Base-by-base conservation (phyloP, 257 asterid genomes). In the Salvia splendens region DNA sequence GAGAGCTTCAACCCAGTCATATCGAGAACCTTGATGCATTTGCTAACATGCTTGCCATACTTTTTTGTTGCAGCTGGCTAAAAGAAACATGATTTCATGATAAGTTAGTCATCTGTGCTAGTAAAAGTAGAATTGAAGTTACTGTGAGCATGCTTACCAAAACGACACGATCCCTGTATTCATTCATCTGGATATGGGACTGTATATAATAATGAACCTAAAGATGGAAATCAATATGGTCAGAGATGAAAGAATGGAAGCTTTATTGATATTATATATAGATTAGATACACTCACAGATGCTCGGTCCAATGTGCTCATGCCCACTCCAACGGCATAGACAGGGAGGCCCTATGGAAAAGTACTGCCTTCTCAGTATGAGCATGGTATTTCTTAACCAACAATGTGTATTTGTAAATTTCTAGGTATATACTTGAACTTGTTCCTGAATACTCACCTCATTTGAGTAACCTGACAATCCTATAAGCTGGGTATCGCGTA, bases 141-240 rank as follows among this genome's bases (percentile, higher is more conserved):
- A 64, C 63, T 32, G 36, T 16, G 58, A 59, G 62, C 43, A 69
- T 67, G 68, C 85, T 84, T 71, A 89, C 96, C 88, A 89, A 68
- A 72, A 89, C 33, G 56, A 86, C 88, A 24, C 95, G 92, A 69
- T 89, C 95, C 73, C 96, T 74, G 69, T 86, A 89, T 75, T 88
- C 95, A 43, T 88, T 88, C 60, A 88, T 81, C 86, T 88, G 93
- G 75, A 88, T 86, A 81, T 89, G 92, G 72, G 96, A 89, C 54
- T 89, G 95, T 33, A 81, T 83, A 67, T 86, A 89, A 79, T 89
- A 86, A 74, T 89, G 88, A 70, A 86, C 86, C 96, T 89, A 77
- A 59, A 61, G 64, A 35, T 30, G 68, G 50, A 60, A 61, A 36
- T 15, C 64, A 47, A 64, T 42, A 58, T 3, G 11, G 72, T 72